Conservation (phyloP, 2,329 filamentous ascomycete species). For the Talaromyces sp. region DNA sequence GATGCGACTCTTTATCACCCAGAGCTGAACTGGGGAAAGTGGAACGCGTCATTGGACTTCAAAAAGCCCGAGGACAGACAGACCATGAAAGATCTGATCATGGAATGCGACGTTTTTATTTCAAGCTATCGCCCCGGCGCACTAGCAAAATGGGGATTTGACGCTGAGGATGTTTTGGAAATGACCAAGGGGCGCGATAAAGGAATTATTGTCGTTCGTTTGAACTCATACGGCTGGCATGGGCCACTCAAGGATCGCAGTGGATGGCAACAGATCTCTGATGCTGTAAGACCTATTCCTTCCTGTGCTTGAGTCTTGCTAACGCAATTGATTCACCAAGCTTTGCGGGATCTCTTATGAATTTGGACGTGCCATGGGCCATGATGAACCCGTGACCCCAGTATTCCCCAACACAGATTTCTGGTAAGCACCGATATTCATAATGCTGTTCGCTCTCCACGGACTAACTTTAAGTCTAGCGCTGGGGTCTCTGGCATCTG, state of each 20-base stretch:
- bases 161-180: conserved; percentile 5
- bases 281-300: background rate
- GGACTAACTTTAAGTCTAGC: background rate
- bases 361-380: conserved; percentile 46
- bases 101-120: conserved; percentile 4
- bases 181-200: conserved; percentile 1
- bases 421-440: conserved; percentile 18
- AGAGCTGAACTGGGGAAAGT: conserved; percentile 9
- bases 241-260: background rate
- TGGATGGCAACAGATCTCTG: conserved; percentile 10
- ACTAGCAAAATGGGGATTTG: conserved; percentile 6
- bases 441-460: background rate
- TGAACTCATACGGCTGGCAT: conserved; percentile 4
- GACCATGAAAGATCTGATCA: background rate
- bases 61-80: conserved; percentile 1
- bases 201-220: conserved; percentile 3
- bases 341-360: conserved; percentile 41
- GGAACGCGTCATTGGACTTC: conserved; percentile 3
- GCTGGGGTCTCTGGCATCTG: conserved; percentile 36
- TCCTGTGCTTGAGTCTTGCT: background rate
- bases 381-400: conserved; percentile 42
- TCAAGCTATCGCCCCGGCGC: conserved; percentile 1
- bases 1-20: conserved; percentile 7
- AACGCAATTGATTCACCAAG: background rate
- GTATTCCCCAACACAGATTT: conserved; percentile 44